Evolutionary conservation across 352 stramenopile species (phyloP).

Genomic region (Blastocystis sp.): DNA sequence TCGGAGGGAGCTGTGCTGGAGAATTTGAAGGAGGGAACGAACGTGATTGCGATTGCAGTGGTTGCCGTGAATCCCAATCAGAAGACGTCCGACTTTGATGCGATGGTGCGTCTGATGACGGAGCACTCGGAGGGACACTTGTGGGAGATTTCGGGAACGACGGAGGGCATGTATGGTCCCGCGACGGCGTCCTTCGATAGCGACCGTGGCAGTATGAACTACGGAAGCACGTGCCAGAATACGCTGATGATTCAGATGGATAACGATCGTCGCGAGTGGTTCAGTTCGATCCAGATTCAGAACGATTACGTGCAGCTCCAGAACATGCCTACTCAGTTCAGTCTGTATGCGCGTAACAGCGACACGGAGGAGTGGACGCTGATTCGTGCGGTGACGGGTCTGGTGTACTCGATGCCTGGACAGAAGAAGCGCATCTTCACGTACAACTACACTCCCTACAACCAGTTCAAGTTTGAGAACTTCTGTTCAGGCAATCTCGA

Average conservation of each 20-base stretch:
- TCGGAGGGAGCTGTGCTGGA: background rate
- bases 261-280: conserved; percentile 9
- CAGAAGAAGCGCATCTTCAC: background rate
- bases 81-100: conserved; percentile 1
- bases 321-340: background rate
- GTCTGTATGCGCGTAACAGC: background rate
- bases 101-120: background rate
- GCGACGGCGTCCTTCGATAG: background rate
- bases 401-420: background rate
- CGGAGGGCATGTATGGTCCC: background rate
- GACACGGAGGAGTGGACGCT: background rate
- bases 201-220: background rate
- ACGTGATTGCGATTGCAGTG: conserved; percentile 25
- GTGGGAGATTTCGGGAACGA: background rate
- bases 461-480: conserved; percentile 13
- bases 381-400: background rate
- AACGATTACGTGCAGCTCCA: background rate
- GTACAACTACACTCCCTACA: background rate
- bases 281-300: background rate
- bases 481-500: no score
- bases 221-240: background rate
- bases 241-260: background rate
- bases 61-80: background rate
- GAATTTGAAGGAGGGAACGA: background rate
- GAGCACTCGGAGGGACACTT: background rate